Conservation (phyloP, 2,329 filamentous ascomycete genomes). For the Beauveria australis region DNA sequence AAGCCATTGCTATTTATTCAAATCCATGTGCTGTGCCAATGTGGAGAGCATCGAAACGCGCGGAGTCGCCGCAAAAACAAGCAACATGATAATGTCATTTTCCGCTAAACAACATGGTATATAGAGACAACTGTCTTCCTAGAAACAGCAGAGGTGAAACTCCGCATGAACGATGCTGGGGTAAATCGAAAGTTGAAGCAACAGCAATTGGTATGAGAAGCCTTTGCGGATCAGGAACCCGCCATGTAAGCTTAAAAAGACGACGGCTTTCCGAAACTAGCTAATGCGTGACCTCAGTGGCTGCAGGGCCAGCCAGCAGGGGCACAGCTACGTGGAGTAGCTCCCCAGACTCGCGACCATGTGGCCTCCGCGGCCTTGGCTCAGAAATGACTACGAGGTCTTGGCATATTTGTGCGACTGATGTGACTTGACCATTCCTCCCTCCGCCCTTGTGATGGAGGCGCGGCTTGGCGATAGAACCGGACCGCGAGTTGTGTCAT, state of each 20-base stretch:
- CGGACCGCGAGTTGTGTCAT: neutral
- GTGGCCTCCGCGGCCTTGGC: neutral
- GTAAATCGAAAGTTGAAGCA: too few relatives aligned
- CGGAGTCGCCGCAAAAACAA: too few relatives aligned
- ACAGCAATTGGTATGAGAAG: too few relatives aligned
- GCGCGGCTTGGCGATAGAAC: neutral
- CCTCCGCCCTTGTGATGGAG: too few relatives aligned
- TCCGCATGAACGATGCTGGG: too few relatives aligned
- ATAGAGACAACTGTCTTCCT: too few relatives aligned
- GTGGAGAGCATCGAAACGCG: too few relatives aligned
- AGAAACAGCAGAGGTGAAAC: too few relatives aligned
- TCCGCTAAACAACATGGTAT: too few relatives aligned
- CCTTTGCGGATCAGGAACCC: constrained; percentile 4
- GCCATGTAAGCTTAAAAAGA: constrained; percentile 1
- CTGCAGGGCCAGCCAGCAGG: neutral
- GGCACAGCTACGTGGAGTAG: neutral
- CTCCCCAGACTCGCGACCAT: neutral
- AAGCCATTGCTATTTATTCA: too few relatives aligned
- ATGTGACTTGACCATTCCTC: neutral
- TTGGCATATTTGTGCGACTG: neutral
- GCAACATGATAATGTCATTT: too few relatives aligned
- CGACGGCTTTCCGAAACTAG: neutral
- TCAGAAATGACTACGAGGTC: neutral
- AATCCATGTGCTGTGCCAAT: too few relatives aligned
- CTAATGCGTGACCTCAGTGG: constrained; percentile 9